phyloP scores from a whole-genome alignment of 2,329 filamentous ascomycete genomes.

The Ceratocystis lukuohia region DNA sequence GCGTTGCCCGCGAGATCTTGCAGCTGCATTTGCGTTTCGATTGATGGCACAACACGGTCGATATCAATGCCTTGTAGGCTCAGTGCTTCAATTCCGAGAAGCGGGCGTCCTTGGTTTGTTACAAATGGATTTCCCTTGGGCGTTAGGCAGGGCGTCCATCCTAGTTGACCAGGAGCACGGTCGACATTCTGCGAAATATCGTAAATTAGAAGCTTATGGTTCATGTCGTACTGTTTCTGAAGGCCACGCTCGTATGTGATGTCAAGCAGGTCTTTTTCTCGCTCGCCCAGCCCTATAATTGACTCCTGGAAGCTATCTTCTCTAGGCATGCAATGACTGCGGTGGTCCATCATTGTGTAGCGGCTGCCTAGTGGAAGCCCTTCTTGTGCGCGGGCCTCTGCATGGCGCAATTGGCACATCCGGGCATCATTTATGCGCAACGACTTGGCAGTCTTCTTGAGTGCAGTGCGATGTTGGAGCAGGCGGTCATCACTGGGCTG shows the following conservation, averaged over 20 bases:
- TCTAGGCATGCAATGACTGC: conserved; percentile 35
- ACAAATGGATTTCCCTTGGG: conserved; percentile 49
- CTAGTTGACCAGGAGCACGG: conserved; percentile 39
- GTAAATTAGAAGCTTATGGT: conserved; percentile 34
- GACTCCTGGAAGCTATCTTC: conserved; percentile 43
- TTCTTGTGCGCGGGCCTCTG: conserved; percentile 36
- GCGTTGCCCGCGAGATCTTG: conserved; percentile 66
- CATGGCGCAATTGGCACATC: conserved; percentile 46
- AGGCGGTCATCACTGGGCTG: conserved; percentile 41
- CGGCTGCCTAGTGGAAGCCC: conserved; percentile 37
- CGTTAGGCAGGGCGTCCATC: conserved; percentile 54
- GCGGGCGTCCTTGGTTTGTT: conserved; percentile 44
- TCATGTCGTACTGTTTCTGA: conserved; percentile 35
- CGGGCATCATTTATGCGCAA: conserved; percentile 35
- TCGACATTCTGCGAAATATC: conserved; percentile 65
- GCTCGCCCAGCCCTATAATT: conserved; percentile 38
- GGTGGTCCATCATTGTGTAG: conserved; percentile 46
- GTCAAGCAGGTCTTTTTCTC: conserved; percentile 55
- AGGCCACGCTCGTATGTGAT: conserved; percentile 38
- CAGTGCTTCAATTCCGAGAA: conserved; percentile 51
- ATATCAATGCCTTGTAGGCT: conserved; percentile 56
- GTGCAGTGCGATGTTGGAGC: conserved; percentile 36
- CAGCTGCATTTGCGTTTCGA: conserved; percentile 47
- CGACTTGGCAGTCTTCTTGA: conserved; percentile 26
- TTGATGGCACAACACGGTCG: conserved; percentile 47